Conservation (phyloP, 352 stramenopile genomes). For the Phytophthora vignae region DNA sequence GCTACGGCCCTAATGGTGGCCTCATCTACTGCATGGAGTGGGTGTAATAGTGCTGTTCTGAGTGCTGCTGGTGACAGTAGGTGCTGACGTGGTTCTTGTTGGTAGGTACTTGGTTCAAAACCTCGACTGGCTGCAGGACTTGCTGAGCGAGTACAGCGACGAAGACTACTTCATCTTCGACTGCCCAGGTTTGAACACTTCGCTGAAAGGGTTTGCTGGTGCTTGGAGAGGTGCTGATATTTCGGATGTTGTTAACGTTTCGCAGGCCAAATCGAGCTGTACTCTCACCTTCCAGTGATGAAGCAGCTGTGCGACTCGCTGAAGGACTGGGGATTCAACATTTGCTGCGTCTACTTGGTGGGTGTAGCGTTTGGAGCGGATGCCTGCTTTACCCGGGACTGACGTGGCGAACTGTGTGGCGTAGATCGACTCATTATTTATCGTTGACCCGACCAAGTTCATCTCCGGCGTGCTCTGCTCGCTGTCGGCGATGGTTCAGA, state of each 20-base stretch:
- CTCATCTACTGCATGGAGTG: slow-evolving; percentile 99
- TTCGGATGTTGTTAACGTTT: background rate
- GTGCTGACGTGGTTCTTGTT: slow-evolving; percentile 15
- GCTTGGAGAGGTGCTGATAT: slow-evolving; percentile 8
- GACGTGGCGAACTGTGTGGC: background rate
- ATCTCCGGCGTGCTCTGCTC: slow-evolving; percentile 97
- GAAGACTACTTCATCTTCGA: slow-evolving; percentile 99
- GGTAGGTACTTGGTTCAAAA: slow-evolving; percentile 92
- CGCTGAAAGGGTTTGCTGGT: background rate
- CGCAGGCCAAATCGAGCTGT: slow-evolving; percentile 92
- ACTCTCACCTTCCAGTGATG: slow-evolving; percentile 93
- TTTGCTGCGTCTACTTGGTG: slow-evolving; percentile 92
- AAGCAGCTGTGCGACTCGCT: slow-evolving; percentile 88
- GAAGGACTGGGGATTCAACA: slow-evolving; percentile 88
- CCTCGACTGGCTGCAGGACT: slow-evolving; percentile 95
- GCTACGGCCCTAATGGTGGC: slow-evolving; percentile 98
- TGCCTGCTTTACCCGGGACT: background rate
- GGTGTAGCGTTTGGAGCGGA: background rate
- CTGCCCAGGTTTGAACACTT: slow-evolving; percentile 90
- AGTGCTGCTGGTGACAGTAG: background rate
- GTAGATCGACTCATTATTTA: slow-evolving; percentile 95
- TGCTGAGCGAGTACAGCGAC: slow-evolving; percentile 91
- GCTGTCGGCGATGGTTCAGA: slow-evolving; percentile 97
- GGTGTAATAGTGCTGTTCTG: slow-evolving; percentile 27
- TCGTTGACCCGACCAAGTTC: slow-evolving; percentile 97